These are phyloP conservation scores for Scutellaria barbata DNA, from an alignment of 257 asterid genomes.

Conservation along the genomic window DNA sequence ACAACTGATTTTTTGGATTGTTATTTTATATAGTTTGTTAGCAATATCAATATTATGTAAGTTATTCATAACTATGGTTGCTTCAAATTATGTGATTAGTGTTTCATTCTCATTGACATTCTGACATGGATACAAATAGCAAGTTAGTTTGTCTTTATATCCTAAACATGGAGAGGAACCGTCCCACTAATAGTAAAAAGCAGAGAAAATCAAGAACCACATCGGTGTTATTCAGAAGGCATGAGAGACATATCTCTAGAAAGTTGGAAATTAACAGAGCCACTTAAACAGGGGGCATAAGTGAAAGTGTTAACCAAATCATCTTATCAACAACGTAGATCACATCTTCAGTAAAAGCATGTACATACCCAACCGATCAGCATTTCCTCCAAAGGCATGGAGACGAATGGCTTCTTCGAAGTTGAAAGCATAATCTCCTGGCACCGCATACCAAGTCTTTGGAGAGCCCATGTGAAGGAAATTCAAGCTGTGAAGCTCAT, in stretches of 20 bases:
- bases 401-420: conserved; percentile 87
- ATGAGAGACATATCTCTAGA: background rate
- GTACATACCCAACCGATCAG: conserved; percentile 74
- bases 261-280: background rate
- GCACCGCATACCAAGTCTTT: conserved; percentile 98
- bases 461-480: conserved; percentile 94
- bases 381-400: conserved; percentile 70
- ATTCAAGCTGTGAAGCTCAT: conserved; percentile 98
- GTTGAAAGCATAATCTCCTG: conserved; percentile 81
- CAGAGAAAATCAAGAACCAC: conserved; percentile 22
- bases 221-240: background rate
- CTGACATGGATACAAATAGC: background rate
- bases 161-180: background rate
- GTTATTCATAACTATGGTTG: background rate
- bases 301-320: conserved; percentile 7
- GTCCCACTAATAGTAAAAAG: background rate
- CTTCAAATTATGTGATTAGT: background rate
- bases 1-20: background rate
- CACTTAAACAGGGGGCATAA: conserved; percentile 5
- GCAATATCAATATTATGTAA: background rate
- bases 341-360: conserved; percentile 23
- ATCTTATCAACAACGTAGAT: conserved; percentile 20
- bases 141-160: too few species aligned
- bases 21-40: background rate
- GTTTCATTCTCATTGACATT: background rate